Evolutionary conservation across 2,329 filamentous ascomycete species (phyloP).

Genomic region (Cytospora schulzeri): DNA sequence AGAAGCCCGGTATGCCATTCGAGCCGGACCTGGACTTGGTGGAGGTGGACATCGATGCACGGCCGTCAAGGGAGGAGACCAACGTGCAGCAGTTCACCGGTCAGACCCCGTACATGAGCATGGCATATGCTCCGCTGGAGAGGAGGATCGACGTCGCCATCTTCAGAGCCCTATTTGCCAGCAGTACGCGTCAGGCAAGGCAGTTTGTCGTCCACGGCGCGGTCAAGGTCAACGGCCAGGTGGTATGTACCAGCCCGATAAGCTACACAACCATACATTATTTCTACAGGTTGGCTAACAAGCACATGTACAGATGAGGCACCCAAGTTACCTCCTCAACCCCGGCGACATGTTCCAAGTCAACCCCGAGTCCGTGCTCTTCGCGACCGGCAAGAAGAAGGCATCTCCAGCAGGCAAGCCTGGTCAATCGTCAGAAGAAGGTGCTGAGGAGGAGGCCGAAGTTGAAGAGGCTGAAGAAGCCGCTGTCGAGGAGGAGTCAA

Average conservation of each 20-base stretch:
- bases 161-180: slow-evolving; percentile 91
- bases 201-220: slow-evolving; percentile 92
- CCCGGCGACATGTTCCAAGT: slow-evolving; percentile 99
- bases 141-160: slow-evolving; percentile 91
- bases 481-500: slow-evolving; percentile 20
- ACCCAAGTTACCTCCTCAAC: slow-evolving; percentile 91
- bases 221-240: slow-evolving; percentile 95
- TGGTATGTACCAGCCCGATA: slow-evolving; percentile 55
- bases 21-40: slow-evolving; percentile 9
- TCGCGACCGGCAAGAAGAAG: slow-evolving; percentile 79
- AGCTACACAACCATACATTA: background rate
- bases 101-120: slow-evolving; percentile 89
- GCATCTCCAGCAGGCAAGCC: slow-evolving; percentile 33
- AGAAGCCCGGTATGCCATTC: slow-evolving; percentile 17
- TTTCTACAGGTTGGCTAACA: slow-evolving; percentile 11
- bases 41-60: slow-evolving; percentile 19
- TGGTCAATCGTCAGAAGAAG: slow-evolving; percentile 32
- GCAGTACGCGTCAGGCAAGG: slow-evolving; percentile 86
- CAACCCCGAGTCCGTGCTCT: slow-evolving; percentile 84
- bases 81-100: slow-evolving; percentile 37
- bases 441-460: slow-evolving; percentile 6
- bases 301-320: slow-evolving; percentile 68
- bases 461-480: slow-evolving; percentile 32
- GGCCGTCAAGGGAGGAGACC: slow-evolving; percentile 20
- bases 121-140: slow-evolving; percentile 92